phyloP scores from a whole-genome alignment of 345 rosid species.

The Lenwebbia sp. region DNA sequence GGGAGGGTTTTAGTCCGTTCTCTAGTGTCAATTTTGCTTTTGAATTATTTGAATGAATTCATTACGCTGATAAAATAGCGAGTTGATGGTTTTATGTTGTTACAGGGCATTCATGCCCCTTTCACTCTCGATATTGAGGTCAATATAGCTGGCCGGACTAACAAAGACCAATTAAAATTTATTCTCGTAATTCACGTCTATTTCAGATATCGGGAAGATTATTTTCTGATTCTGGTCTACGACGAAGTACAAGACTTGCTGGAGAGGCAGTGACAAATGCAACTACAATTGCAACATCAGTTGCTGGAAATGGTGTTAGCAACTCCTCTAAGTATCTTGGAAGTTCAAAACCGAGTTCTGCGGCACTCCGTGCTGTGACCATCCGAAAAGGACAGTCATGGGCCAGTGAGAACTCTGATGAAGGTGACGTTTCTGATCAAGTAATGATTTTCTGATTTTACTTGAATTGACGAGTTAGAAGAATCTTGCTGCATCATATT shows the following conservation, averaged over 20 bases:
- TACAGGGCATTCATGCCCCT: background rate
- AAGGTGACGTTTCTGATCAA: slow-evolving; percentile 42
- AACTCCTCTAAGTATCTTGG: slow-evolving; percentile 78
- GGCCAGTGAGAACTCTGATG: slow-evolving; percentile 83
- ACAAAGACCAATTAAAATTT: background rate
- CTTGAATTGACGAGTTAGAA: background rate
- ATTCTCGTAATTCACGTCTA: background rate
- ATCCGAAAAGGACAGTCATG: slow-evolving; percentile 81
- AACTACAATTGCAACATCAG: slow-evolving; percentile 33
- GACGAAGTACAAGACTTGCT: slow-evolving; percentile 77
- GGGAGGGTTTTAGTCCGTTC: background rate
- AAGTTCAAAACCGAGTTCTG: slow-evolving; percentile 68
- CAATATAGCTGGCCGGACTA: background rate
- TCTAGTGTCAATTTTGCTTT: background rate
- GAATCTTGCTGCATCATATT: background rate
- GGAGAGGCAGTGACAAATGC: slow-evolving; percentile 54
- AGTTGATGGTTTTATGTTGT: background rate
- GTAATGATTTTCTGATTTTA: background rate
- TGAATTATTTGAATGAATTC: background rate
- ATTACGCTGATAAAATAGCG: background rate
- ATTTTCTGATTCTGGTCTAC: slow-evolving; percentile 93
- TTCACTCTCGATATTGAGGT: background rate
- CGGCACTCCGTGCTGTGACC: slow-evolving; percentile 74
- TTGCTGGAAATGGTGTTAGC: slow-evolving; percentile 60
- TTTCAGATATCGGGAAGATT: slow-evolving; percentile 92